Conservation (phyloP, 208 protist genomes). For the Zelonia costaricensis region DNA sequence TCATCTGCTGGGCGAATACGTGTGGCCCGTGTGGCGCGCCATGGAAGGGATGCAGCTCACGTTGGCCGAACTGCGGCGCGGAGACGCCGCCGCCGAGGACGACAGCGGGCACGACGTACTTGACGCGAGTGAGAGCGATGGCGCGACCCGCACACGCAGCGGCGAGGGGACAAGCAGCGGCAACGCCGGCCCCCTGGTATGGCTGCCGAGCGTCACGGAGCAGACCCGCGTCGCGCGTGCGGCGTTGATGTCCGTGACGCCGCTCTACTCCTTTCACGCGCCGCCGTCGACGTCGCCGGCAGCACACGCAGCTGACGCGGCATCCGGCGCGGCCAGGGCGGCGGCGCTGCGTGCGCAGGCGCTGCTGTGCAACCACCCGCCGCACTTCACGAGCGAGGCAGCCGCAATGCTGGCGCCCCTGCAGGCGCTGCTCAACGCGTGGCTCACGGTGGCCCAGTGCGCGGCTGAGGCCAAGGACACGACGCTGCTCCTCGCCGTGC, state of each 20-base stretch:
- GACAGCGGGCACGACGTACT: not conserved
- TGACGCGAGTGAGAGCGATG: not conserved
- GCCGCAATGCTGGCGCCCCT: slow-evolving; percentile 30
- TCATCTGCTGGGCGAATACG: slow-evolving; percentile 37
- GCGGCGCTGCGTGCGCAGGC: not conserved
- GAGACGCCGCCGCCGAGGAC: slow-evolving; percentile 12
- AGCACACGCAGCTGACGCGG: not conserved
- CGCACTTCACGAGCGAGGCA: slow-evolving; percentile 8
- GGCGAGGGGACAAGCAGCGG: too few relatives aligned
- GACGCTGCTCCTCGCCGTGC: slow-evolving; percentile 35
- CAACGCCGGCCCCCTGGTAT: not conserved
- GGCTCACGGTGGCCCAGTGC: slow-evolving; percentile 48
- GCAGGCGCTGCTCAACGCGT: slow-evolving; percentile 35
- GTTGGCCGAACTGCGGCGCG: slow-evolving; percentile 8
- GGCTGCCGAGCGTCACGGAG: slow-evolving; percentile 17
- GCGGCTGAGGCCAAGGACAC: slow-evolving; percentile 55
- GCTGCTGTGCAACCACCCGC: slow-evolving; percentile 9
- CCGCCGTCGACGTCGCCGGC: not conserved
- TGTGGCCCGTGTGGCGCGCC: slow-evolving; percentile 51
- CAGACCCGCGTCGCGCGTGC: slow-evolving; percentile 22
- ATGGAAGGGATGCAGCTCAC: slow-evolving; percentile 36
- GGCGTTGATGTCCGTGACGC: slow-evolving; percentile 35
- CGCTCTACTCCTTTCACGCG: slow-evolving; percentile 30
- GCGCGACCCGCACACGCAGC: not conserved
- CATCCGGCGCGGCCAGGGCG: slow-evolving; percentile 1